Conservation (phyloP, 306 rosid genomes). For the Delonix regia region DNA sequence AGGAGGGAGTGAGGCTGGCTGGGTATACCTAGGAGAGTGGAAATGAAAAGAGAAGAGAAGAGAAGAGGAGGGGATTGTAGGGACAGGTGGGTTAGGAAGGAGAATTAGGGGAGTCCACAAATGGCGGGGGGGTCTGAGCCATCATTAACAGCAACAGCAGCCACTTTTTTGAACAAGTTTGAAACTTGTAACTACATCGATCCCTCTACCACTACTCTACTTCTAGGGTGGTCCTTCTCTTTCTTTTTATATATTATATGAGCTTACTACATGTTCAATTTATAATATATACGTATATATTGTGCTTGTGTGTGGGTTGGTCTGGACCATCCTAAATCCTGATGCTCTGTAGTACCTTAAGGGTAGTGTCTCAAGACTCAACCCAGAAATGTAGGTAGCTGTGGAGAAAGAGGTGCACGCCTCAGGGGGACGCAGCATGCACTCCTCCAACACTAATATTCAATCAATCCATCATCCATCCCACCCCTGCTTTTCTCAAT, state of each 20-base stretch:
- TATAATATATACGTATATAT: too few species aligned
- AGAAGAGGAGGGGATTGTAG: not conserved
- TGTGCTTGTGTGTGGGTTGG: conserved; percentile 1
- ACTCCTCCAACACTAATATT: too few species aligned
- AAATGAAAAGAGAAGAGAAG: too few species aligned
- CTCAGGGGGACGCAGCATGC: too few species aligned
- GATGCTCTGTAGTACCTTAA: not conserved
- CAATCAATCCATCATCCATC: too few species aligned
- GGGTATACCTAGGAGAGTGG: not conserved
- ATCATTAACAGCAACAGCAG: conserved; percentile 8
- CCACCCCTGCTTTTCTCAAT: too few species aligned
- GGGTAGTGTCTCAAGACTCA: not conserved
- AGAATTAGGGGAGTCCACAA: conserved; percentile 21
- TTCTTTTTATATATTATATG: too few species aligned
- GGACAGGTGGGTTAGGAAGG: conserved; percentile 7
- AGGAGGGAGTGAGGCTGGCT: too few species aligned
- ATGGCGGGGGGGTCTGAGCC: conserved; percentile 34
- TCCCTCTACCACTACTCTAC: not conserved
- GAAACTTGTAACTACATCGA: conserved; percentile 30
- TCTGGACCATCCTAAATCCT: conserved; percentile 6
- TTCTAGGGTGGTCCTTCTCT: conserved; percentile 31
- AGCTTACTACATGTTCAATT: too few species aligned
- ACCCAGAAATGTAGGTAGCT: not conserved
- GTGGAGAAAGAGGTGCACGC: too few species aligned
- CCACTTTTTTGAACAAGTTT: conserved; percentile 35